Conservation (phyloP, 352 stramenopile genomes). For the Globisporangium megalacanthum region DNA sequence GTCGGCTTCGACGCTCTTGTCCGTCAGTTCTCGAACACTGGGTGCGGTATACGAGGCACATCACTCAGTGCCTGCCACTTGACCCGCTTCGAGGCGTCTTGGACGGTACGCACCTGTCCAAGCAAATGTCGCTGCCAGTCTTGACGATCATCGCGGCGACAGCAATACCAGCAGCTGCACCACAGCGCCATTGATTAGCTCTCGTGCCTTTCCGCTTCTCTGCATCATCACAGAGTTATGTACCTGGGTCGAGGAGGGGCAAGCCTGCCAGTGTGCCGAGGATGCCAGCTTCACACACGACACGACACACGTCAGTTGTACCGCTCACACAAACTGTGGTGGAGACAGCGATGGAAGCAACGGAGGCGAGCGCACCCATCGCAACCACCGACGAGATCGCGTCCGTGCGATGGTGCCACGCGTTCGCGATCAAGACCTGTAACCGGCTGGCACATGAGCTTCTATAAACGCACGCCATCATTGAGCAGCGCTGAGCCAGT, state of each 20-base stretch:
- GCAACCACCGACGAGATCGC: slow-evolving; percentile 88
- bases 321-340: not conserved
- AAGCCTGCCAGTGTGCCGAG: slow-evolving; percentile 62
- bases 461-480: too few relatives aligned
- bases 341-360: not conserved
- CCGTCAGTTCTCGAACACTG: slow-evolving; percentile 78
- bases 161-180: slow-evolving; percentile 64
- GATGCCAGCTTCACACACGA: slow-evolving; percentile 39
- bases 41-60: not conserved
- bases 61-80: too few relatives aligned
- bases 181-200: too few relatives aligned
- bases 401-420: slow-evolving; percentile 93
- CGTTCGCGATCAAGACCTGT: slow-evolving; percentile 95
- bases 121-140: slow-evolving; percentile 75
- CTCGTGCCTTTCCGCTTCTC: too few relatives aligned
- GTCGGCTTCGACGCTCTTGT: slow-evolving; percentile 80
- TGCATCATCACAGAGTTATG: slow-evolving; percentile 6
- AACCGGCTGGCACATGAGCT: too few relatives aligned
- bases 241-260: slow-evolving; percentile 69
- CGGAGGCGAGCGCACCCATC: slow-evolving; percentile 24
- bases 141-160: slow-evolving; percentile 89
- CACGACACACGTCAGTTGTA: not conserved
- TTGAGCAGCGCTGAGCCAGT: not conserved
- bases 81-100: not conserved
- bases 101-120: slow-evolving; percentile 53